These are phyloP conservation scores for Trypanosoma mega DNA, from an alignment of 208 protist genomes.

Conservation along the genomic window DNA sequence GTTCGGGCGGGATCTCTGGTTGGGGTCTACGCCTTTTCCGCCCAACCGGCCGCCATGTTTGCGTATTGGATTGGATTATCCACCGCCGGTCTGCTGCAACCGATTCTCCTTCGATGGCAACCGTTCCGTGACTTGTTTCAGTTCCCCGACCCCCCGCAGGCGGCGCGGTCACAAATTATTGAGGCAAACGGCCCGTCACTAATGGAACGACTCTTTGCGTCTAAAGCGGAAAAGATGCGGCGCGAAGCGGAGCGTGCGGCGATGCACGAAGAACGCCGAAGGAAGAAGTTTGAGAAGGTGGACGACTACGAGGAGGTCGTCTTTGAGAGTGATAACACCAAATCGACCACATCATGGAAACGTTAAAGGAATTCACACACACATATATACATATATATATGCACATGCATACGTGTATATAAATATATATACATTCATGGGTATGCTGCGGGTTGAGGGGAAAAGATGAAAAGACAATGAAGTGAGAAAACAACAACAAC, in stretches of 20 bases:
- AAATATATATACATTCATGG: too few species aligned
- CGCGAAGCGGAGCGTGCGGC: constrained; percentile 47
- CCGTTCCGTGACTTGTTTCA: constrained; percentile 81
- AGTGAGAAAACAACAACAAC: background rate
- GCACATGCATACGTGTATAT: too few species aligned
- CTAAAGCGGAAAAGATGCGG: constrained; percentile 50
- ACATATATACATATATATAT: too few species aligned
- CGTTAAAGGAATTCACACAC: background rate
- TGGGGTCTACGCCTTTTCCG: constrained; percentile 78
- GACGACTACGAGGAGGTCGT: constrained; percentile 75
- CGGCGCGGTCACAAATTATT: constrained; percentile 63
- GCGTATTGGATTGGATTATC: constrained; percentile 91
- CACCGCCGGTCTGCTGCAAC: constrained; percentile 75
- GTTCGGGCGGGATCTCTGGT: constrained; percentile 58
- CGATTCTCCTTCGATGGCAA: constrained; percentile 81
- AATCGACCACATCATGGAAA: constrained; percentile 1
- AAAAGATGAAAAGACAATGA: background rate
- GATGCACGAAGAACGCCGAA: constrained; percentile 31
- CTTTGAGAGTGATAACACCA: constrained; percentile 38
- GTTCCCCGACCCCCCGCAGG: constrained; percentile 82
- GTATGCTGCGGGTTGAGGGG: too few species aligned
- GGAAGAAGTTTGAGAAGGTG: constrained; percentile 65
- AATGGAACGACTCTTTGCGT: constrained; percentile 72
- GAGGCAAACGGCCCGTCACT: constrained; percentile 64
- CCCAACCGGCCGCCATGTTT: constrained; percentile 84